Percentiles rank a stretch among this genome's conserved stretches.
These are phyloP conservation scores for Kokia cookei DNA, from an alignment of 441 rosid genomes.

Conservation along the genomic window DNA sequence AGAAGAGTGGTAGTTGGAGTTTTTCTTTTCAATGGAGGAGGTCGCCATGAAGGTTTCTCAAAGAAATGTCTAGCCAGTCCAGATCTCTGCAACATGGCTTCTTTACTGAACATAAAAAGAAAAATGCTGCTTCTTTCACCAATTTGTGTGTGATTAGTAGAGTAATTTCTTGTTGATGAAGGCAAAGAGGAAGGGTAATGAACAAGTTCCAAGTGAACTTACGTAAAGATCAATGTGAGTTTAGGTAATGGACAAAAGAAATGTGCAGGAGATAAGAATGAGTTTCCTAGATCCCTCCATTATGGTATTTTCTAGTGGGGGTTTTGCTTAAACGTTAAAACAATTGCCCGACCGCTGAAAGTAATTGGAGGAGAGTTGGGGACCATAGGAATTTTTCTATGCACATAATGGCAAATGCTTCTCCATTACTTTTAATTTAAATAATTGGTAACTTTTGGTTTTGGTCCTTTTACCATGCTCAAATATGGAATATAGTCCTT, in stretches of 20 bases:
- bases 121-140: not conserved
- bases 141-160: not conserved
- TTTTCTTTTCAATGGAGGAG: slow-evolving; percentile 18
- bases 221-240: not conserved
- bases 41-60: slow-evolving; percentile 22
- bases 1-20: slow-evolving; percentile 28
- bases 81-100: slow-evolving; percentile 6
- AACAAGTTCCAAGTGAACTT: not conserved
- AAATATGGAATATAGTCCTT: too few species aligned
- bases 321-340: not conserved
- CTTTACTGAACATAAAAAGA: not conserved
- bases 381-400: not conserved
- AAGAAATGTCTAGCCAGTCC: slow-evolving; percentile 3
- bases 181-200: not conserved
- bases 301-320: not conserved
- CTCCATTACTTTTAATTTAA: not conserved
- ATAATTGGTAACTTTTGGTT: too few species aligned
- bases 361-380: not conserved
- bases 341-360: not conserved
- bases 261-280: not conserved
- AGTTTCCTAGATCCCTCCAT: not conserved
- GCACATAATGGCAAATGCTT: not conserved
- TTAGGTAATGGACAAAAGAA: not conserved
- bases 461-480: too few species aligned
- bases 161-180: not conserved